A percentile compares a stretch with the other conserved stretches of the same genome.
These are phyloP conservation scores for Serendipita sp. DNA, from an alignment of 768 basidiomycete species.

Conservation along the genomic window DNA sequence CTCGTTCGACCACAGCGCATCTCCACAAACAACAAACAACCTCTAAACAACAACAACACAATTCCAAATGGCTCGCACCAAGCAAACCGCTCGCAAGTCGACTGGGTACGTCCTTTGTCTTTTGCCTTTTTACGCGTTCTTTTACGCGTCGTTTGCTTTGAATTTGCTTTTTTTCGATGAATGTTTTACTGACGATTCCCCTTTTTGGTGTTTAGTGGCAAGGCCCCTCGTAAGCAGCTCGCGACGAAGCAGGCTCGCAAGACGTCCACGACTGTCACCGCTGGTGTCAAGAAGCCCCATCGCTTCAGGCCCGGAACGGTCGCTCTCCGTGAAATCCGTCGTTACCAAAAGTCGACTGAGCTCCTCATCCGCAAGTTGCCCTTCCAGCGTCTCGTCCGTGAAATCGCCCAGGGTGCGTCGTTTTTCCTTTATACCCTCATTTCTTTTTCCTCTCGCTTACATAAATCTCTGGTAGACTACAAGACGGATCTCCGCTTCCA, in stretches of 20 bases:
- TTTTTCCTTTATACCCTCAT: too few species aligned
- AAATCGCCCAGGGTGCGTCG: constrained; percentile 40
- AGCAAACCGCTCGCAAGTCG: constrained; percentile 4
- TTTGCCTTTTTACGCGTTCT: too few species aligned
- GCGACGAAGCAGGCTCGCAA: constrained; percentile 45
- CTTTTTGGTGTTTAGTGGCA: constrained; percentile 20
- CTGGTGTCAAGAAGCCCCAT: constrained; percentile 72
- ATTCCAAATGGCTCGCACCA: not conserved
- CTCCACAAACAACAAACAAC: not conserved
- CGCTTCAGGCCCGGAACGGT: constrained; percentile 67
- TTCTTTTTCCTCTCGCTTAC: not conserved
- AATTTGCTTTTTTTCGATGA: too few species aligned
- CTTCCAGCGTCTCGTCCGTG: constrained; percentile 37
- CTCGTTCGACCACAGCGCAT: not conserved
- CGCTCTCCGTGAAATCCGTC: constrained; percentile 57
- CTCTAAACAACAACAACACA: not conserved
- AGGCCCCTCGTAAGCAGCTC: constrained; percentile 46
- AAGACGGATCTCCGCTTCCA: constrained; percentile 66
- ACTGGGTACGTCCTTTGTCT: not conserved
- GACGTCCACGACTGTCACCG: constrained; percentile 31
- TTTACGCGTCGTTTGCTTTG: too few species aligned
- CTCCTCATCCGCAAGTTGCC: constrained; percentile 36
- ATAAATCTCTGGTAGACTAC: not conserved
- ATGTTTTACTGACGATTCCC: not conserved
- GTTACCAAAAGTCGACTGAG: constrained; percentile 33